Base-by-base conservation (phyloP, 106 monocot species). In the Acanthochlamys bracteata region DNA sequence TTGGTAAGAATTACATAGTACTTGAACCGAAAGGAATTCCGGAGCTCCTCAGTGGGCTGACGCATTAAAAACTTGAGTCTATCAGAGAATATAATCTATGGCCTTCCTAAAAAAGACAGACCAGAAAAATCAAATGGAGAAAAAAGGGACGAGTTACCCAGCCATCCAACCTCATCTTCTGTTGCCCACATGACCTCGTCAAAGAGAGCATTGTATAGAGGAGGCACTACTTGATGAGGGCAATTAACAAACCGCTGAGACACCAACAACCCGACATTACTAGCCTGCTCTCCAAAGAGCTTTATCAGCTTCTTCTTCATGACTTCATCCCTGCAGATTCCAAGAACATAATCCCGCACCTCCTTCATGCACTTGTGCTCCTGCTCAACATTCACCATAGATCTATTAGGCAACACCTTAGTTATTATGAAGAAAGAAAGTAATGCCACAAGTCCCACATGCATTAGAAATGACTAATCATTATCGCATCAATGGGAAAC, bases 171-270 rank as follows among this genome's bases (percentile, higher is more conserved):
- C 87, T 98, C 96, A 73, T 98, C 96, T 75, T 98, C 96, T 15
- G 76, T 98, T 23, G 96, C 96, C 96, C 96, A 98, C 17, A 75
- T 80, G 24, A 92, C 61, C 73, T 89, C 93, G 66, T 89, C 83
- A 60, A 89, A 86, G 20, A 93, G 73, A 10, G 70, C 80, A 45
- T 79, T 78, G 56, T 93, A 89, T 9, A 93, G 40, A 8, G 81
- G 87, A 21, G 77, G 77, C 39, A 93, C 85, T 19, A 88, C 65
- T 49, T 85, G 68, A 61, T 77, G 46, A 7, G 93, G 89, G 55
- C 81, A 90, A 58, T 94, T 94, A 43, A 89, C 84, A 69, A 86
- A 86, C 14, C 90, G 71, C 33, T 86, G 76, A 39, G 67, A 84
- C 24, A 90, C 77, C 53, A 94, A 56, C 26, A 90, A 70, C 6